Base-by-base conservation (phyloP, 1,139 yeast species). In the Saccharomyces hybrid region DNA sequence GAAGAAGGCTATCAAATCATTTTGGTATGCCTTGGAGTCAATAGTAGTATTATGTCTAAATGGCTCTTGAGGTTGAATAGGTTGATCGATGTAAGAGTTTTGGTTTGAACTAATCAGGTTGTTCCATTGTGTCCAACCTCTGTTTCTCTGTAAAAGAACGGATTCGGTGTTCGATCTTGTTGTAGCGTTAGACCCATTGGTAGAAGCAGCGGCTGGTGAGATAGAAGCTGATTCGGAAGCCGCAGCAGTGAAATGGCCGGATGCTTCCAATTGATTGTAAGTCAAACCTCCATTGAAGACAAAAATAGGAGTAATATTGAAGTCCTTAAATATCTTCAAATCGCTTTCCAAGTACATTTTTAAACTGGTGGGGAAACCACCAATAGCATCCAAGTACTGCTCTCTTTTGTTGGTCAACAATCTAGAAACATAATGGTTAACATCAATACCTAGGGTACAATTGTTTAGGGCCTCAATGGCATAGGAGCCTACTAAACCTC, bases 361-460 rank as follows among this genome's bases (percentile, higher is more conserved):
- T 58, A 90, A 72, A 1, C 88, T 80, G 47, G 80, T 70, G 1
- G 97, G 96, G 54, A 86, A 79, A 0, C 96, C 96, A 7, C 96
- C 96, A 59, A 87, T 79, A 4, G 95, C 96, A 51, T 86, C 87
- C 51, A 84, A 73, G 59, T 80, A 80, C 53, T 87, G 87, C 62
- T 88, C 96, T 56, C 82, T 82, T 60, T 83, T 84, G 59, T 75
- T 76, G 5, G 84, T 78, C 58, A 86, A 73, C 49, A 86, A 75
- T 55, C 88, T 73, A 41, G 85, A 75, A 50, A 87, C 72, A 64
- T 88, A 88, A 67, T 88, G 90, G 60, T 84, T 88, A 19, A 86
- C 95, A 67, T 90, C 97, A 50, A 90, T 86, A 53, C 97, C 97
- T 52, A 90, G 73, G 14, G 86, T 81, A 46, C 91, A 79, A 63